These are phyloP conservation scores for Aspergillus tanneri DNA, from an alignment of 2,329 filamentous ascomycete genomes.

Conservation along the genomic window DNA sequence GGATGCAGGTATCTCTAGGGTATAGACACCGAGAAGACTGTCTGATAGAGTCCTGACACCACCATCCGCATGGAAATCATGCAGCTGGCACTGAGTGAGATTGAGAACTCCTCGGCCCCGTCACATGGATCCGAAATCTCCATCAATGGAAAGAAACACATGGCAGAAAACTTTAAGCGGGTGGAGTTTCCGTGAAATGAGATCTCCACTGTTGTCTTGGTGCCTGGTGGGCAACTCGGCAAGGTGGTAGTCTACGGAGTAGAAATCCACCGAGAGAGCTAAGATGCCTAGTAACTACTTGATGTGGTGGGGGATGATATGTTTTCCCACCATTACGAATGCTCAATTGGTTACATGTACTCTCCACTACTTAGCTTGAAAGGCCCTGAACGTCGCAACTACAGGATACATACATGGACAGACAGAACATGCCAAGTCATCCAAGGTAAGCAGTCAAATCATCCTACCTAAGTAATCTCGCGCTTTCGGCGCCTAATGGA, in stretches of 20 bases:
- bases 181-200: slow-evolving; percentile 22
- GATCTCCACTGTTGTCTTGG: slow-evolving; percentile 20
- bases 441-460: not conserved
- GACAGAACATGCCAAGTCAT: not conserved
- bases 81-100: too few species aligned
- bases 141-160: slow-evolving; percentile 17
- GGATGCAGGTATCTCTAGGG: not conserved
- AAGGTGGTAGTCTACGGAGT: slow-evolving; percentile 23
- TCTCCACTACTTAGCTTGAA: too few species aligned
- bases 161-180: slow-evolving; percentile 13
- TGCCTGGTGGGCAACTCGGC: slow-evolving; percentile 12
- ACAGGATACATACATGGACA: too few species aligned
- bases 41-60: not conserved
- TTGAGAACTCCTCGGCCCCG: not conserved
- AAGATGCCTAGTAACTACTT: too few species aligned
- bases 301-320: too few species aligned
- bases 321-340: too few species aligned
- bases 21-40: not conserved
- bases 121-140: slow-evolving; percentile 3
- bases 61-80: too few species aligned
- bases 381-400: too few species aligned
- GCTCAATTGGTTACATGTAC: too few species aligned
- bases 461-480: not conserved
- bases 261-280: too few species aligned
- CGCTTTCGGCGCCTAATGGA: not conserved